Base-by-base conservation (phyloP, 2,329 filamentous ascomycete species). In the Claviceps lovelessii region DNA sequence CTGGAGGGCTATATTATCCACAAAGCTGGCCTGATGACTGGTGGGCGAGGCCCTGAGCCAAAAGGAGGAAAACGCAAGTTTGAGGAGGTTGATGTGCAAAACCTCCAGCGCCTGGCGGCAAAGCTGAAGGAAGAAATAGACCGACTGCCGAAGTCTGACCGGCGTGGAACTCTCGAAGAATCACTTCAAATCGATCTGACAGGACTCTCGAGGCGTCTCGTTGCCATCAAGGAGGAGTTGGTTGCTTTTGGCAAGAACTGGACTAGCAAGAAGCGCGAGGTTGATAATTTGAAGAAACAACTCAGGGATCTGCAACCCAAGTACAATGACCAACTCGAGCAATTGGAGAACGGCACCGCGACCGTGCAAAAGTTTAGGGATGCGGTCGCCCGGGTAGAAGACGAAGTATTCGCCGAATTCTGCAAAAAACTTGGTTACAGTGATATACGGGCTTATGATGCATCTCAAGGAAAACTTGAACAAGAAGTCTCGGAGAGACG, bases 1-100 rank as follows among this genome's bases (percentile, higher is more conserved):
- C 71, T 97, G 13, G 90, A 97, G 65, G 93, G 93, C n/a, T 91
- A 86, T 54, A 86, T 98, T 57, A 96, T 98, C 59, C 90, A 95
- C 73, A 97, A 97, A 67, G 90, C 88, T 49, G 93, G 93, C 64
- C 78, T 94, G 53, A 97, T 98, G 86, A 97, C 93, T 51, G 93
- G 93, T 76, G 93, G 93, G 60, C 86, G 90, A 58, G 85, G 89
- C 35, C 84, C 83, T 1, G 81, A 86, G 49, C 79, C 83, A 49
- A 88, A 86, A 67, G 83, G 84, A 54, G 81, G 80, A 56, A 86
- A 89, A 59, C 85, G 89, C 56, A 81, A 86, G 53, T 97, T 94
- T 71, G 90, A 95, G 63, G 90, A 96, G 62, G 81, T 86, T 8
- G 90, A 96, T 61, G 82, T 96, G 35, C 88, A 95, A 60, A 88